Conservation (phyloP, 2,329 filamentous ascomycete genomes). For the Fusarium sublunatum region DNA sequence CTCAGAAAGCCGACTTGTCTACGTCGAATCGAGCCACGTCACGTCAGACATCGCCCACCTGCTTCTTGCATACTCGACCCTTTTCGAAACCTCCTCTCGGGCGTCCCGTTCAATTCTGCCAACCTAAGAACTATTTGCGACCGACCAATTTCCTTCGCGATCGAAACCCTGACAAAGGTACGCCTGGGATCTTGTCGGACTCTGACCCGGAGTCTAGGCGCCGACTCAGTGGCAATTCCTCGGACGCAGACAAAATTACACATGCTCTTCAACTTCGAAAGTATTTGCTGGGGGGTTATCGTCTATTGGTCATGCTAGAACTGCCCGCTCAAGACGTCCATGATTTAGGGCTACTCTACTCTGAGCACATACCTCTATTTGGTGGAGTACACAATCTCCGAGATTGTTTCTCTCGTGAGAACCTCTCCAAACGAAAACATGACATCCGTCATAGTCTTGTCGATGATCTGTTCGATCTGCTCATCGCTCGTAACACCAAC, state of each 20-base stretch:
- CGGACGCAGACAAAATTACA: not conserved
- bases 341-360: too few species aligned
- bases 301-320: too few species aligned
- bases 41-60: not conserved
- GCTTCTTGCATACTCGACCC: not conserved
- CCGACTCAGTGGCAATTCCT: conserved; percentile 1
- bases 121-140: not conserved
- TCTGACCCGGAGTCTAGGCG: not conserved
- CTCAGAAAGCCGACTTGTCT: conserved; percentile 2
- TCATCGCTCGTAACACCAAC: conserved; percentile 9
- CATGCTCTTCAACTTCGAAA: not conserved
- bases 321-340: too few species aligned
- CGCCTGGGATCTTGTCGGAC: not conserved
- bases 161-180: not conserved
- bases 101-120: not conserved
- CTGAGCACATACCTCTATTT: not conserved
- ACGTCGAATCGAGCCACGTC: not conserved
- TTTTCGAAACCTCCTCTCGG: not conserved
- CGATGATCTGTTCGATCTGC: conserved; percentile 19
- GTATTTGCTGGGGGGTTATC: not conserved
- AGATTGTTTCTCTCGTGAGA: conserved; percentile 6
- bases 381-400: conserved; percentile 12
- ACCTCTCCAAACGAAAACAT: conserved; percentile 25
- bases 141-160: not conserved
- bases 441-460: conserved; percentile 25